Evolutionary conservation across 2,329 filamentous ascomycete species (phyloP).

Genomic region (Colletotrichum falcatum): DNA sequence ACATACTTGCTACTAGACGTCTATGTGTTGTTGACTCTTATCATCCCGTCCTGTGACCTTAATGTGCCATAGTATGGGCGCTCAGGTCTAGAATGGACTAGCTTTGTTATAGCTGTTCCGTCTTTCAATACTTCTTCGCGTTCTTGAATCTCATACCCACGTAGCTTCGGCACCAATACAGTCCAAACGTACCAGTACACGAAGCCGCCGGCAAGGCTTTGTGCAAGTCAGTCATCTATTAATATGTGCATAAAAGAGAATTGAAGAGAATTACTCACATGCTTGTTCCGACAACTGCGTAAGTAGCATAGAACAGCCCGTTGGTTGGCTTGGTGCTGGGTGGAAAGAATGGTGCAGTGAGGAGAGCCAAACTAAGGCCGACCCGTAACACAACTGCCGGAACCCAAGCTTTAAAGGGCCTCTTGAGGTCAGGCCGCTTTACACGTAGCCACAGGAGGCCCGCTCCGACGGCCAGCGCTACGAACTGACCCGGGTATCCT

Average conservation of each 20-base stretch:
- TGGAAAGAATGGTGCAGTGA: conserved; percentile 73
- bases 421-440: conserved; percentile 67
- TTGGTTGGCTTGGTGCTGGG: conserved; percentile 60
- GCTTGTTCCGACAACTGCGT: conserved; percentile 63
- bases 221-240: conserved; percentile 2
- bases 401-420: conserved; percentile 75
- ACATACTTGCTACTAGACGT: too few relatives aligned
- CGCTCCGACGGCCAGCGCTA: conserved; percentile 66
- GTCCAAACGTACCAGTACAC: conserved; percentile 79
- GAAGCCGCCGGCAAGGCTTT: conserved; percentile 69
- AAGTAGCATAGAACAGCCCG: conserved; percentile 65
- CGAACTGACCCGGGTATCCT: conserved; percentile 73
- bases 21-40: not conserved
- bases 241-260: not conserved
- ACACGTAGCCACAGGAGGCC: conserved; percentile 72
- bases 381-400: conserved; percentile 69
- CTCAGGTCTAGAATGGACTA: conserved; percentile 51
- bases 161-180: conserved; percentile 67
- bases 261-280: conserved; percentile 58
- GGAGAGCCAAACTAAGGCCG: conserved; percentile 63
- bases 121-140: conserved; percentile 70
- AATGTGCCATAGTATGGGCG: too few relatives aligned
- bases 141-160: conserved; percentile 73
- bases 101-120: conserved; percentile 73
- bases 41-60: too few relatives aligned